Conservation (phyloP, 352 stramenopile species). For the Pythium dissimile region DNA sequence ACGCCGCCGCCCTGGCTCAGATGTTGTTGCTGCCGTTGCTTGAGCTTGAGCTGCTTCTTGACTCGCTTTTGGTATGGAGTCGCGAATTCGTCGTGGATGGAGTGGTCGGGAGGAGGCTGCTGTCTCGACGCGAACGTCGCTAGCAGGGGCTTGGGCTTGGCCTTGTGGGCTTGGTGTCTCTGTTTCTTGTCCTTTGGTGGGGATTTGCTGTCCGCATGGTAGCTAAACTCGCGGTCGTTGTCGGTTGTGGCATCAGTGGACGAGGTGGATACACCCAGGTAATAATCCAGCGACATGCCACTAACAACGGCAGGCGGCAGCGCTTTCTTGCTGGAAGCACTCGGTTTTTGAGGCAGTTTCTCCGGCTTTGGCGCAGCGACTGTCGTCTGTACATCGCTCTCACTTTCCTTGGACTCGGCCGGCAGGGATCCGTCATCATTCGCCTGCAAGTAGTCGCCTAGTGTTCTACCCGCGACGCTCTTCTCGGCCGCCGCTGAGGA, state of each 20-base stretch:
- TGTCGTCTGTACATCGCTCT: not conserved
- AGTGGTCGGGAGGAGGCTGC: not conserved
- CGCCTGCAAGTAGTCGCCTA: slow-evolving; percentile 62
- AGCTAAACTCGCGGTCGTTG: slow-evolving; percentile 7
- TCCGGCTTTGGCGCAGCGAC: slow-evolving; percentile 4
- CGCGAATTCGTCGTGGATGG: slow-evolving; percentile 24
- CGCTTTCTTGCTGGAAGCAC: slow-evolving; percentile 19
- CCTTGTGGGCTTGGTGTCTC: slow-evolving; percentile 19
- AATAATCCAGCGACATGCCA: slow-evolving; percentile 64
- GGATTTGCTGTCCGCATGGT: slow-evolving; percentile 26
- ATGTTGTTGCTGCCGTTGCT: slow-evolving; percentile 36
- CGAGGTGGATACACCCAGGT: slow-evolving; percentile 47
- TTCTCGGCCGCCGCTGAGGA: slow-evolving; percentile 11
- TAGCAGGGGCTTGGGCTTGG: slow-evolving; percentile 17
- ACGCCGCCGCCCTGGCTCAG: slow-evolving; percentile 17
- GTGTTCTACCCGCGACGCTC: slow-evolving; percentile 42
- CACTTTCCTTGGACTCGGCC: slow-evolving; percentile 5
- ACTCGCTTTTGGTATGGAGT: slow-evolving; percentile 48
- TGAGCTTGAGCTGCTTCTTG: slow-evolving; percentile 43
- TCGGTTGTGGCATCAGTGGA: not conserved
- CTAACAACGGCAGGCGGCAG: slow-evolving; percentile 29
- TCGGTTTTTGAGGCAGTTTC: slow-evolving; percentile 15
- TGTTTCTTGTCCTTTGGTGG: slow-evolving; percentile 32
- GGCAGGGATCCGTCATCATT: slow-evolving; percentile 23
- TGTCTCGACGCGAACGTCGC: slow-evolving; percentile 1